Evolutionary conservation across 768 basidiomycete genomes (phyloP).

Genomic region (Boletus subparvulus): DNA sequence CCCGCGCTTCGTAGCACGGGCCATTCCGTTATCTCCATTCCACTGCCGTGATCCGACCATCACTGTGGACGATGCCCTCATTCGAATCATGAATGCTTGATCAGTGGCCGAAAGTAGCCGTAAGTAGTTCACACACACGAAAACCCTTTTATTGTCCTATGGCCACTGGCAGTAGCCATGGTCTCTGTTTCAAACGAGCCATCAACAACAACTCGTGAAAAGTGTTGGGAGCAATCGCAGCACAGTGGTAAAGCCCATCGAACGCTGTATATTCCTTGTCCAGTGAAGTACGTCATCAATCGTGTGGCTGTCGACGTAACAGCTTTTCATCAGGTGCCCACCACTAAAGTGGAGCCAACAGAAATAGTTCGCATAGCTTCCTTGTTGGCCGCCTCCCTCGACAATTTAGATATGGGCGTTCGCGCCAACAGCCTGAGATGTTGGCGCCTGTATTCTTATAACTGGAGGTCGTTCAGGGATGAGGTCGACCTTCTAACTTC

Average conservation of each 20-base stretch:
- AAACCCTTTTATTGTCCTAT: too few relatives aligned
- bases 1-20: too few relatives aligned
- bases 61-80: too few relatives aligned
- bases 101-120: too few relatives aligned
- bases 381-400: neutral
- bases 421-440: neutral
- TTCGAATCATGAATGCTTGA: too few relatives aligned
- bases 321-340: neutral
- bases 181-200: too few relatives aligned
- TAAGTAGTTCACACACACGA: too few relatives aligned
- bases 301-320: neutral
- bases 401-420: neutral
- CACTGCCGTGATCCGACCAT: too few relatives aligned
- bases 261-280: neutral
- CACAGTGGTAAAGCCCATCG: neutral
- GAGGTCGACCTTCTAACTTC: neutral
- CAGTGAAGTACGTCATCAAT: too few relatives aligned
- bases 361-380: neutral
- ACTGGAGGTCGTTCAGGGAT: neutral
- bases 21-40: too few relatives aligned
- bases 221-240: neutral
- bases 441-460: neutral
- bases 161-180: too few relatives aligned
- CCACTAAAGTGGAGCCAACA: neutral
- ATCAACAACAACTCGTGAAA: too few relatives aligned